These are phyloP conservation scores for Phanerochaete carnosa DNA, from an alignment of 768 basidiomycete genomes.

Conservation along the genomic window DNA sequence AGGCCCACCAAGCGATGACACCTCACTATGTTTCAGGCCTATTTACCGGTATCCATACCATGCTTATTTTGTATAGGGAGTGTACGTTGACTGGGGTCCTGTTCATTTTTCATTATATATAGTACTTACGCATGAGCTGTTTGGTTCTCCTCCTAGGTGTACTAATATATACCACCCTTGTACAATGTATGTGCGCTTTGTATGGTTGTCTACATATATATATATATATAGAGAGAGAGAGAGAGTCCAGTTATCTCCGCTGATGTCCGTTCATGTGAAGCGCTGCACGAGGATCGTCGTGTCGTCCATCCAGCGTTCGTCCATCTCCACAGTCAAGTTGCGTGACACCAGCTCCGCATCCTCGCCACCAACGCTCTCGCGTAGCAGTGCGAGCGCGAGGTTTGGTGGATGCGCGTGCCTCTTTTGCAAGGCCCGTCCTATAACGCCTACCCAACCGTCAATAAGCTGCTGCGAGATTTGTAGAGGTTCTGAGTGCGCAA, in stretches of 20 bases:
- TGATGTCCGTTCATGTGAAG: constrained; percentile 17
- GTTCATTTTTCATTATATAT: background rate
- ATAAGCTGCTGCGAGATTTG: constrained; percentile 22
- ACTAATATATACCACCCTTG: background rate
- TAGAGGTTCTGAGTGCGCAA: constrained; percentile 31
- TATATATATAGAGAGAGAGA: background rate
- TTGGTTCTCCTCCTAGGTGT: background rate
- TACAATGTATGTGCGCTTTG: background rate
- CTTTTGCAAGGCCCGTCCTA: constrained; percentile 26
- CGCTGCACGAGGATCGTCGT: constrained; percentile 43
- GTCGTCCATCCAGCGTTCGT: constrained; percentile 49
- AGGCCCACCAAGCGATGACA: constrained; percentile 3
- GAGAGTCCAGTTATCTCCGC: background rate
- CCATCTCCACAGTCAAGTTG: constrained; percentile 47
- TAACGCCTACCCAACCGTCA: constrained; percentile 32
- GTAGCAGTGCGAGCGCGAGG: constrained; percentile 37
- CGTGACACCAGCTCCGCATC: constrained; percentile 38
- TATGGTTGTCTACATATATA: background rate
- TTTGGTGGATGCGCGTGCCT: constrained; percentile 22
- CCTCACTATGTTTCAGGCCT: background rate
- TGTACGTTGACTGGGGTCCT: background rate
- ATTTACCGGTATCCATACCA: background rate
- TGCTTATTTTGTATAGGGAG: background rate
- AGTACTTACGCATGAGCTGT: background rate
- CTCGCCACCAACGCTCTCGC: constrained; percentile 41